phyloP scores from a whole-genome alignment of 352 stramenopile species.

The Ophiocytium majus region DNA sequence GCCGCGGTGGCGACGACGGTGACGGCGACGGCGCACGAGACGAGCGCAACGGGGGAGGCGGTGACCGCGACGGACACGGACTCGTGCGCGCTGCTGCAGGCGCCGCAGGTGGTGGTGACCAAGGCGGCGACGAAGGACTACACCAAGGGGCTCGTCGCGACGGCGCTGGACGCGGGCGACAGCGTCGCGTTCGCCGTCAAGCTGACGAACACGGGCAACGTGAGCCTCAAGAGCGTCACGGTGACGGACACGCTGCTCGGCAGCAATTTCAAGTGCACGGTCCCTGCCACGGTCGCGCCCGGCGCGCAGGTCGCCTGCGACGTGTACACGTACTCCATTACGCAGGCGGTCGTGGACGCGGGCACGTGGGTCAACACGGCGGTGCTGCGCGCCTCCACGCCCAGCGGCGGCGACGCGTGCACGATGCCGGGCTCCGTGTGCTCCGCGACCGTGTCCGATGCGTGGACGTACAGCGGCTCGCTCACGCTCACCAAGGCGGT shows the following conservation, averaged over 20 bases:
- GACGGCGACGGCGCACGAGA: neutral
- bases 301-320: slow-evolving; percentile 15
- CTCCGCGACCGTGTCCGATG: neutral
- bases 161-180: slow-evolving; percentile 3
- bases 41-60: neutral
- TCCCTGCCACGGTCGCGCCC: neutral
- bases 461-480: neutral
- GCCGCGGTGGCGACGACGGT: slow-evolving; percentile 17
- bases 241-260: neutral
- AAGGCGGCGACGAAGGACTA: neutral
- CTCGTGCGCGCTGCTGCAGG: neutral
- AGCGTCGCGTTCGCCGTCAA: slow-evolving; percentile 1
- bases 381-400: neutral
- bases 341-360: slow-evolving; percentile 24
- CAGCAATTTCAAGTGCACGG: neutral
- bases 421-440: neutral
- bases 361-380: slow-evolving; percentile 25
- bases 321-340: slow-evolving; percentile 18
- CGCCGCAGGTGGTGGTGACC: neutral
- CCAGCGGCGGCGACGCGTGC: slow-evolving; percentile 14
- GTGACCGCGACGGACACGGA: neutral
- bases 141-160: neutral
- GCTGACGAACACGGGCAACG: slow-evolving; percentile 32
- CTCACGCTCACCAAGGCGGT: neutral
- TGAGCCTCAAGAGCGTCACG: slow-evolving; percentile 4